phyloP scores from a whole-genome alignment of 2,329 filamentous ascomycete genomes.

The Metarhizium robertsii region DNA sequence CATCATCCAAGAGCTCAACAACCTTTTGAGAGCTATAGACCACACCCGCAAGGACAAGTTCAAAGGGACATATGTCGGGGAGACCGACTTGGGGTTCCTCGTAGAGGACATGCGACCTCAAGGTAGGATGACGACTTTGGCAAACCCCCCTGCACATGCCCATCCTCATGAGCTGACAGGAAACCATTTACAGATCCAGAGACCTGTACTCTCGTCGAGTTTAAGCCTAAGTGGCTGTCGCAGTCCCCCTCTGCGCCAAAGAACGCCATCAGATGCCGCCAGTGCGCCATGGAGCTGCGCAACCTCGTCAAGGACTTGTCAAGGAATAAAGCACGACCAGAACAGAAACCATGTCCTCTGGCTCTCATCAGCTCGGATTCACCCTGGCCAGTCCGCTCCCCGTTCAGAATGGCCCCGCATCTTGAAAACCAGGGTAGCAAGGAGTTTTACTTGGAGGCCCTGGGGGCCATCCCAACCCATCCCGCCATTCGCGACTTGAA shows the following conservation, averaged over 20 bases:
- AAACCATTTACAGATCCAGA: slow-evolving; percentile 15
- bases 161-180: not conserved
- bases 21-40: slow-evolving; percentile 40
- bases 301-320: slow-evolving; percentile 24
- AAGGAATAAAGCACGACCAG: slow-evolving; percentile 23
- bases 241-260: slow-evolving; percentile 65
- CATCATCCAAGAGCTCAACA: slow-evolving; percentile 39
- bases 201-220: slow-evolving; percentile 48
- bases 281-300: slow-evolving; percentile 50
- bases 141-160: slow-evolving; percentile 1
- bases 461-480: slow-evolving; percentile 23
- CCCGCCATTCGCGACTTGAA: slow-evolving; percentile 25
- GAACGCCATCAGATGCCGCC: slow-evolving; percentile 58
- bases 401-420: slow-evolving; percentile 29
- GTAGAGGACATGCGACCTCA: slow-evolving; percentile 59
- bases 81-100: slow-evolving; percentile 56
- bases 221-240: slow-evolving; percentile 78
- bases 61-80: slow-evolving; percentile 38
- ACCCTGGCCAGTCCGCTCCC: slow-evolving; percentile 31
- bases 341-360: slow-evolving; percentile 51
- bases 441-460: slow-evolving; percentile 14
- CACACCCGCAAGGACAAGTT: slow-evolving; percentile 34
- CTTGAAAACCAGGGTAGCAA: slow-evolving; percentile 19
- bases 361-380: slow-evolving; percentile 47
- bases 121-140: slow-evolving; percentile 14